Conservation (phyloP, 768 basidiomycete genomes). For the Rhodotorula kratochvilovae region DNA sequence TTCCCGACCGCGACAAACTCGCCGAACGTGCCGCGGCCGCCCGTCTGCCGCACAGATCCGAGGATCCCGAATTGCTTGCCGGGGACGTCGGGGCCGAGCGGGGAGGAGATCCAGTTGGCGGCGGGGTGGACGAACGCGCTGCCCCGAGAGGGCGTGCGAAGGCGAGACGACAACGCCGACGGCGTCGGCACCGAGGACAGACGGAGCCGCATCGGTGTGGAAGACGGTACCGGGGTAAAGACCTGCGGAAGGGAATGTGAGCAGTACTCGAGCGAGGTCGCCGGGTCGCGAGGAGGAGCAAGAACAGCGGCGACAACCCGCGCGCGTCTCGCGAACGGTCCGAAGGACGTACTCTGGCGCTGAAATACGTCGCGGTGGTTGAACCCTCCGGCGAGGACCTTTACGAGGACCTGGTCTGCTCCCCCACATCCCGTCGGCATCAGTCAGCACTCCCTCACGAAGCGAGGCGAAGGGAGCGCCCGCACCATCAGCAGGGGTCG, state of each 20-base stretch:
- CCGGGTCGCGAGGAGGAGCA: conserved; percentile 32
- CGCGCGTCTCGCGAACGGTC: too few species aligned
- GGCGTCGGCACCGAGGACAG: conserved; percentile 42
- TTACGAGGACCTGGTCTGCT: conserved; percentile 51
- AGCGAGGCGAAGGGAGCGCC: background rate
- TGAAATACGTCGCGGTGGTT: conserved; percentile 66
- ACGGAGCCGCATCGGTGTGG: conserved; percentile 7
- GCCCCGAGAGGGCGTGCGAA: conserved; percentile 24
- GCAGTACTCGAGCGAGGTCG: background rate
- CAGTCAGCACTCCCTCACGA: background rate
- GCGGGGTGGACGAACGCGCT: conserved; percentile 34
- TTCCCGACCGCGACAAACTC: conserved; percentile 71
- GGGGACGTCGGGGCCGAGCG: conserved; percentile 34
- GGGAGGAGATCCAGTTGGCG: conserved; percentile 32
- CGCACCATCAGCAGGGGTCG: conserved; percentile 1
- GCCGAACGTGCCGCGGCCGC: conserved; percentile 61
- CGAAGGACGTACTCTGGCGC: conserved; percentile 30
- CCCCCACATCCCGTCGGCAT: conserved; percentile 37
- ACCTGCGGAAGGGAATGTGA: background rate
- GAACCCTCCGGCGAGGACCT: conserved; percentile 59
- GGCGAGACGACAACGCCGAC: conserved; percentile 40
- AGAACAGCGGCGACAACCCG: background rate
- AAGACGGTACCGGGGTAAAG: conserved; percentile 42
- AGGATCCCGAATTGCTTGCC: conserved; percentile 60
- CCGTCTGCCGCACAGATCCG: conserved; percentile 57